Base-by-base conservation (phyloP, 2,329 filamentous ascomycete species). In the Microcyclospora tardicrescens region DNA sequence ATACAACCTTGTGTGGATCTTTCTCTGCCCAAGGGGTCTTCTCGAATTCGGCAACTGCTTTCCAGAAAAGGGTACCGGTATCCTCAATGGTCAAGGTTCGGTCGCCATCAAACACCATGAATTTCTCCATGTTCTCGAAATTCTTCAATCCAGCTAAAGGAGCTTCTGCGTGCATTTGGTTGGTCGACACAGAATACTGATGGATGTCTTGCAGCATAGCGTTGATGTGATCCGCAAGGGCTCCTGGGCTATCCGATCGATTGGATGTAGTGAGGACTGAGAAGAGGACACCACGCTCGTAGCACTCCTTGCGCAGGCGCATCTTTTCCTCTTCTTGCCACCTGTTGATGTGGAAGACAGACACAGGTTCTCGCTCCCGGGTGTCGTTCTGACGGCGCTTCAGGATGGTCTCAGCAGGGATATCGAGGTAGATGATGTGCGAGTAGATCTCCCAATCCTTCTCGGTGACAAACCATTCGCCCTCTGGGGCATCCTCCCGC, bases 91-190 rank as follows among this genome's bases (percentile, higher is more conserved):
- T 55, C 38, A 81, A 52, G 0, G 74, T 80, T 44, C 57, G 69
- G 51, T 80, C 75, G 0, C 57, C 75, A 43, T 81, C 76, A 2
- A 81, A 34, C 0, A 78, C 65, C 12, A 80, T 36, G 34, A 73
- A 54, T 0, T 62, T 72, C 33, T 70, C 47, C 8, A 64, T 36
- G 12, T n/a, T 32, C 5, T 15, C 6, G 12, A n/a, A n/a, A 32
- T 32, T 10, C 30, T n/a, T n/a, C 12, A 15, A 6, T n/a, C 12
- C 10, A 32, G 30, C 14, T 10, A 32, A 10, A 4, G 30, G 12
- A 32, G 30, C 14, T 10, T 32, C 30, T n/a, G 14, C 14, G 4
- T n/a, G 10, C 4, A 10, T n/a, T 15, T n/a, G 12, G 10, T 32
- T 32, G 30, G 30, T 15, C 12, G 30, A 4, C 10, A n/a, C 30